Evolutionary conservation across 345 rosid genomes (phyloP).

Genomic region (Salix viminalis): DNA sequence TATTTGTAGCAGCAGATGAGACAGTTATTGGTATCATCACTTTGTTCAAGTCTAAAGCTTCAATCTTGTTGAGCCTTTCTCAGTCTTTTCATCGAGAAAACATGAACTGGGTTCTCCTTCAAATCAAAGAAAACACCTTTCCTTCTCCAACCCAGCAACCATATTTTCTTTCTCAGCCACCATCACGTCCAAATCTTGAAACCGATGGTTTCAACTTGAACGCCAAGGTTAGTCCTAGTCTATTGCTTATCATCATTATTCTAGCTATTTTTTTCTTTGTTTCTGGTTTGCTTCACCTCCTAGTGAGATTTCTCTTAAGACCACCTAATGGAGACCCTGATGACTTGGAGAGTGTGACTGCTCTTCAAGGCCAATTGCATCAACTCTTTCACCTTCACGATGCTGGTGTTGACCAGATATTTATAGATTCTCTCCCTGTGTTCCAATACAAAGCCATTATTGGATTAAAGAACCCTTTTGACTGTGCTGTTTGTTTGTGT

Average conservation of each 20-base stretch:
- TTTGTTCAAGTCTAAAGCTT: slow-evolving; percentile 22
- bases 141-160: slow-evolving; percentile 37
- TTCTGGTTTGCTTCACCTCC: slow-evolving; percentile 85
- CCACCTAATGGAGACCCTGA: slow-evolving; percentile 61
- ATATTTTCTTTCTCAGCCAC: slow-evolving; percentile 20
- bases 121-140: slow-evolving; percentile 24
- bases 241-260: slow-evolving; percentile 72
- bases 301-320: slow-evolving; percentile 69
- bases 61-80: slow-evolving; percentile 29
- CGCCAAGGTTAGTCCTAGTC: slow-evolving; percentile 70
- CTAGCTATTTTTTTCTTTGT: slow-evolving; percentile 84
- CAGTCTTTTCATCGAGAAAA: neutral
- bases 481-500: slow-evolving; percentile 96
- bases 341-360: slow-evolving; percentile 60
- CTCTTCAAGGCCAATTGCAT: slow-evolving; percentile 93
- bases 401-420: slow-evolving; percentile 91
- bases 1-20: slow-evolving; percentile 17
- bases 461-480: slow-evolving; percentile 73
- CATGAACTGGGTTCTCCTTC: slow-evolving; percentile 40
- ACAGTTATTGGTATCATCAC: slow-evolving; percentile 3
- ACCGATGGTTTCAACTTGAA: slow-evolving; percentile 47
- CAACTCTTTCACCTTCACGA: slow-evolving; percentile 95
- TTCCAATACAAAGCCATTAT: slow-evolving; percentile 78
- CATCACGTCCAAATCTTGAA: slow-evolving; percentile 28
- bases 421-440: slow-evolving; percentile 91